Evolutionary conservation across 2,329 filamentous ascomycete genomes (phyloP).

Genomic region (Penicillium italicum): DNA sequence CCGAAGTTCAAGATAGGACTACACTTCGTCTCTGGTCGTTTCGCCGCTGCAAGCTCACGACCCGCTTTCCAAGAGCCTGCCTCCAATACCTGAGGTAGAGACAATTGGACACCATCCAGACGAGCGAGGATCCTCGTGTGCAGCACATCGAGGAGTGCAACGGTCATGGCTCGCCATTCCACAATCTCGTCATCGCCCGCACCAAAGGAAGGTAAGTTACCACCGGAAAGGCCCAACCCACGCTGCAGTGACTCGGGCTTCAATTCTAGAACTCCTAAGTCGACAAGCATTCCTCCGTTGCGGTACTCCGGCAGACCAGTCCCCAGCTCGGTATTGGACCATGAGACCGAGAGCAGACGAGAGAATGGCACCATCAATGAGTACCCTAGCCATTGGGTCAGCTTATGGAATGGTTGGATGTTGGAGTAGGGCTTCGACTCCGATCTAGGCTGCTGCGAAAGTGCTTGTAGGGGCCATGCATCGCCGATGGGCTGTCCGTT

Average conservation of each 20-base stretch:
- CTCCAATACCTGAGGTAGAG: constrained; percentile 52
- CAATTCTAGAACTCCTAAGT: constrained; percentile 52
- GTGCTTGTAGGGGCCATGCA: constrained; percentile 46
- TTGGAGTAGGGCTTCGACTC: constrained; percentile 14
- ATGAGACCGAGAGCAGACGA: constrained; percentile 50
- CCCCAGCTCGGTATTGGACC: constrained; percentile 53
- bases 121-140: constrained; percentile 48
- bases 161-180: constrained; percentile 63
- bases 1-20: constrained; percentile 41
- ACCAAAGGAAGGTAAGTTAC: constrained; percentile 49
- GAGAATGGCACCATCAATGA: constrained; percentile 66
- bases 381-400: constrained; percentile 71
- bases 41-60: constrained; percentile 36
- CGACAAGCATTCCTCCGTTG: constrained; percentile 67
- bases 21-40: constrained; percentile 31
- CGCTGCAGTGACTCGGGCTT: constrained; percentile 46
- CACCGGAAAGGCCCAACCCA: constrained; percentile 46
- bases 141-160: constrained; percentile 57
- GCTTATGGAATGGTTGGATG: constrained; percentile 57
- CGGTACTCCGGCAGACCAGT: constrained; percentile 70
- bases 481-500: constrained; percentile 47
- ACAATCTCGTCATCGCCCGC: constrained; percentile 60
- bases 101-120: constrained; percentile 41
- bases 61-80: constrained; percentile 53
- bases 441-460: constrained; percentile 5